Evolutionary conservation across 1,139 yeast genomes (phyloP), one percentile per base, ranked within the genome.

Genomic region (Kodamaea sp.): DNA sequence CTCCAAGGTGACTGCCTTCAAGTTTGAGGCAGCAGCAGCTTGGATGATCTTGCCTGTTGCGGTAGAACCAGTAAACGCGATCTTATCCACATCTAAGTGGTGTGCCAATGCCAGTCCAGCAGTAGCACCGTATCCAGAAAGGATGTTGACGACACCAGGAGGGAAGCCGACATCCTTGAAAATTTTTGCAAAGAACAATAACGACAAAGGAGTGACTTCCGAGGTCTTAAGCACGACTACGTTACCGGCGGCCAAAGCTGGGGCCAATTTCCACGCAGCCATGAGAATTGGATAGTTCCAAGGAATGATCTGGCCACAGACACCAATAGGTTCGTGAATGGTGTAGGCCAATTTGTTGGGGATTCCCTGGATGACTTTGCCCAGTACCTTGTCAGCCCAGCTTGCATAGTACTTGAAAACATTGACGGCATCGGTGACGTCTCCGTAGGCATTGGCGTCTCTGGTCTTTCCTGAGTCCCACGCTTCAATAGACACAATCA

Each of bases 1-100:
- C 65, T 89, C 97, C 50, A 90, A 64, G n/a, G 94, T 79, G 22
- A 84, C 81, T 7, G 88, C 87, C 61, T 86, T 87, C 57, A 70
- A 55, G 49, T 68, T 69, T 19, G 71, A 56, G 14, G 88, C 73
- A 16, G 94, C 94, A 34, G 76, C 67, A 37, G 63, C 59, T 48
- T 80, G 86, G 43, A 83, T 66, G 22, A 72, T 45, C 43, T 71
- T 68, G 42, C 90, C 90, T n/a, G 84, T 80, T 15, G 67, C 70
- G 28, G 76, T 70, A n/a, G 75, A 70, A 18, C 76, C 76, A 30
- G 90, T 83, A 56, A 83, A 83, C 9, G 87, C 85, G 43, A 83
- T 68, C 61, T 82, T 82, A 44, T 76, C 74, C 35, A 83, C 74
- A 25, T 64, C 74, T 45, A 66, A 55, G 54, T 80, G 83, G 24